Evolutionary conservation across 2,329 filamentous ascomycete genomes (phyloP), one percentile per base, ranked within the genome.

Genomic region (Alternaria sp.): DNA sequence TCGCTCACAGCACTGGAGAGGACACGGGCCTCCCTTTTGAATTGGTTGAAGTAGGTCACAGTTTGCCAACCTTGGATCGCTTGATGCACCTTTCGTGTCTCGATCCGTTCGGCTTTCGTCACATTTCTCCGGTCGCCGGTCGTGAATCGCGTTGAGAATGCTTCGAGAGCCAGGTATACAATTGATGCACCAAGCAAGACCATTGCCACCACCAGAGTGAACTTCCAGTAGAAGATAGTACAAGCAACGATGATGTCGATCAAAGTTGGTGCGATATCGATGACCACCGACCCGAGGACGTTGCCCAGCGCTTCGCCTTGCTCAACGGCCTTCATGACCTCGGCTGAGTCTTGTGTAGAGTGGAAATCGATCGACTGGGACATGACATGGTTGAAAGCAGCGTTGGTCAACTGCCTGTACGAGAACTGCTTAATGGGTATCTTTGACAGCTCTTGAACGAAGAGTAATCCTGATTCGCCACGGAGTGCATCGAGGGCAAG

Each of bases 41-140:
- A 58, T 2, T 56, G 51, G 24, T 65, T 65, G 76, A 88, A 88
- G 60, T 82, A 81, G 53, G 77, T 73, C 2, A 88, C 84, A 0
- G 85, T 86, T 33, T 81, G 78, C 86, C 85, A 88, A 34, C 54
- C 52, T 31, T 60, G 56, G 0, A 65, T 48, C 9, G 62, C 54
- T 55, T 64, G 51, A 28, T 64, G 58, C 54, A 64, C 60, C 31
- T 42, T 58, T 13, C 52, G 48, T 14, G 36, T 58, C 37, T 62
- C 37, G 5, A 39, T n/a, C n/a, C 58, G 26, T 40, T 62, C 33
- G 0, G 55, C 36, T 17, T 56, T 58, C 5, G 53, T 54, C 31
- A 55, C 6, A 5, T 10, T 28, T 17, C 58, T 40, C 11, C 21
- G 5, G 37, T 23, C 17, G 1, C 37, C 21, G 2, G 37, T 40